Base-by-base conservation (phyloP, 768 basidiomycete genomes). In the Rhodosporidiobolus sp. region DNA sequence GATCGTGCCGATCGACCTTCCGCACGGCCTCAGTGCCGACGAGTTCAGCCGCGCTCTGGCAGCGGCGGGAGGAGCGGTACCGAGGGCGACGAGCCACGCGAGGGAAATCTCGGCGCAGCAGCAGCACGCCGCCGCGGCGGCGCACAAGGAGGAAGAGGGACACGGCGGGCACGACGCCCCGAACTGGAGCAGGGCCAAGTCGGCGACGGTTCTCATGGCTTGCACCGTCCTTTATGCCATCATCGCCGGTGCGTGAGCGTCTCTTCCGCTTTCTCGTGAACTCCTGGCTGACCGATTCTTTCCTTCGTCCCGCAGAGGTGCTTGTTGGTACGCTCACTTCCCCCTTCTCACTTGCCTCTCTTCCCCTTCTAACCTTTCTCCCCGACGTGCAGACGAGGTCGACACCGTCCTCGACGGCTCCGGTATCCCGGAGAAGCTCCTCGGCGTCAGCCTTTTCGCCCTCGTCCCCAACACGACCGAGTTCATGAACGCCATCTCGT, bases 381-480 rank as follows among this genome's bases (percentile, higher is more conserved):
- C 14, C 14, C 38, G 8, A 14, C 38, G n/a, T 14, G 38, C 38
- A 43, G 91, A 95, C 72, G 92, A 97, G 16, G 94, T 99, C 16
- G 96, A 99, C 80, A 90, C 93, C 53, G 88, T 98, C 19, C 84
- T 99, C 30, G 84, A 90, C 76, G 92, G 88, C 32, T 93, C 92
- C 0, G 92, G 92, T 4, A 92, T 98, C 38, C 91, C 96, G 68
- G 96, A 98, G 80, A 99, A 99, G 80, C 94, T 98, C 85, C 86
- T 99, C 43, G 96, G 96, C 63, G 85, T 99, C 72, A 97, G 94
- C 0, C 85, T 99, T 17, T 98, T 99, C 79, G 96, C 96, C 14
- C 86, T 99, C 45, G 94, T 98, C 1, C 96, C 96, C 8, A 99
- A 99, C 79, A 96, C 94, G 7, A 98, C 96, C 4, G 96, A 99